A percentile compares a stretch with the other conserved stretches of the same genome.
These are phyloP conservation scores for Beauveria brongniartii DNA, from an alignment of 2,329 filamentous ascomycete species.

Conservation along the genomic window DNA sequence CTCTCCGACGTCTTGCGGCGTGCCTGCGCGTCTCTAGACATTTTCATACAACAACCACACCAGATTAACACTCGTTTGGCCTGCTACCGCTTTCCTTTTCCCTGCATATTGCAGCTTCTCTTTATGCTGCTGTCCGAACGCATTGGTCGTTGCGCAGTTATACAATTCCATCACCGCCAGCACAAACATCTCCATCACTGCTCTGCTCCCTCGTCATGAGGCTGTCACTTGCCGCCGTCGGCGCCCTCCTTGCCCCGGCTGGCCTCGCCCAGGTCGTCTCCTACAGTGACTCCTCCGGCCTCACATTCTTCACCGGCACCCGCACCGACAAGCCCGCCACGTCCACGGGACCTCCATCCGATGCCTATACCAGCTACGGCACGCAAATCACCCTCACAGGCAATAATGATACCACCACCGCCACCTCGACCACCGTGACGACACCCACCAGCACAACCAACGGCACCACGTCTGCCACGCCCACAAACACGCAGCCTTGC, in stretches of 20 bases:
- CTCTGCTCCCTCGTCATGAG: not conserved
- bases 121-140: not conserved
- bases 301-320: slow-evolving; percentile 30
- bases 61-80: not conserved
- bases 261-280: slow-evolving; percentile 16
- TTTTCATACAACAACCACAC: not conserved
- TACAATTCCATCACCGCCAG: not conserved
- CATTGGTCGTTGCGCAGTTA: not conserved
- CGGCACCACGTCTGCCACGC: slow-evolving; percentile 32
- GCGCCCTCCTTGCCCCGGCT: not conserved
- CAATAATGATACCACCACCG: slow-evolving; percentile 23
- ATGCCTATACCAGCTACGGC: slow-evolving; percentile 35
- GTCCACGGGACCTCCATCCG: slow-evolving; percentile 32
- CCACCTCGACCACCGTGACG: slow-evolving; percentile 24
- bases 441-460: slow-evolving; percentile 20
- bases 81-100: not conserved
- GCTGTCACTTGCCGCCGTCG: not conserved
- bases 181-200: not conserved
- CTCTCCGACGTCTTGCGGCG: not conserved
- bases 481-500: slow-evolving; percentile 66
- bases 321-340: slow-evolving; percentile 30
- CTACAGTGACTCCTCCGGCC: slow-evolving; percentile 24
- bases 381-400: slow-evolving; percentile 35
- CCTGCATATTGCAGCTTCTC: not conserved
- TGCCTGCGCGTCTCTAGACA: not conserved